phyloP scores from a whole-genome alignment of 140 eudicot species.

The Stevia rebaudiana region DNA sequence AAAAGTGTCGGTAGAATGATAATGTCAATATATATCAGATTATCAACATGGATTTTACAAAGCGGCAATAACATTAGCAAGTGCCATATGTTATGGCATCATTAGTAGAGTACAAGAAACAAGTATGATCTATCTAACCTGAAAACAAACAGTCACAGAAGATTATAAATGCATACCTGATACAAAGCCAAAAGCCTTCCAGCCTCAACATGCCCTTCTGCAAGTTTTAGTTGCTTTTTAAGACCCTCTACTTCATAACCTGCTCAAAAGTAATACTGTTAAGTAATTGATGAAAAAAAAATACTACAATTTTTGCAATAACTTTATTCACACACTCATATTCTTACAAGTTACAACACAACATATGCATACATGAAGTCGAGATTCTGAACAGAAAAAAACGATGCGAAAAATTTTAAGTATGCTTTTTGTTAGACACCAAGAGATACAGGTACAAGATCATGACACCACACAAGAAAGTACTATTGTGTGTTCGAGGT shows the following conservation, averaged over 20 bases:
- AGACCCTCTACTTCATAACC: conserved; percentile 52
- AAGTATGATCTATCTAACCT: conserved; percentile 12
- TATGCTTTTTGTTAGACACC: conserved; percentile 3
- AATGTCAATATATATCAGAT: conserved; percentile 6
- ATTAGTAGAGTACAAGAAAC: conserved; percentile 3
- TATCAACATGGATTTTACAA: background rate
- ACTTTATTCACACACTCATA: background rate
- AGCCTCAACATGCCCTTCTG: conserved; percentile 96
- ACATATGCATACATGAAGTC: conserved; percentile 1
- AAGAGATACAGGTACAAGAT: conserved; percentile 10
- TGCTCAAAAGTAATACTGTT: conserved; percentile 25
- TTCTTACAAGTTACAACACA: background rate
- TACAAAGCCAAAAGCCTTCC: conserved; percentile 81
- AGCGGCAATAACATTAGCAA: conserved; percentile 5
- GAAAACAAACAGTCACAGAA: conserved; percentile 11
- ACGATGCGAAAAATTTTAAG: background rate
- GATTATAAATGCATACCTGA: conserved; percentile 50
- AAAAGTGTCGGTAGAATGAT: background rate
- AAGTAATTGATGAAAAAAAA: background rate
- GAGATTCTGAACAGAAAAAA: background rate
- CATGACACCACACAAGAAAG: conserved; percentile 9
- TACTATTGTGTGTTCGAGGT: background rate
- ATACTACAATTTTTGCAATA: conserved; percentile 6
- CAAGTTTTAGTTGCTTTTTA: conserved; percentile 55
- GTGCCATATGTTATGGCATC: conserved; percentile 12